Evolutionary conservation across 345 rosid genomes (phyloP).

Genomic region (Microthlaspi erraticum): DNA sequence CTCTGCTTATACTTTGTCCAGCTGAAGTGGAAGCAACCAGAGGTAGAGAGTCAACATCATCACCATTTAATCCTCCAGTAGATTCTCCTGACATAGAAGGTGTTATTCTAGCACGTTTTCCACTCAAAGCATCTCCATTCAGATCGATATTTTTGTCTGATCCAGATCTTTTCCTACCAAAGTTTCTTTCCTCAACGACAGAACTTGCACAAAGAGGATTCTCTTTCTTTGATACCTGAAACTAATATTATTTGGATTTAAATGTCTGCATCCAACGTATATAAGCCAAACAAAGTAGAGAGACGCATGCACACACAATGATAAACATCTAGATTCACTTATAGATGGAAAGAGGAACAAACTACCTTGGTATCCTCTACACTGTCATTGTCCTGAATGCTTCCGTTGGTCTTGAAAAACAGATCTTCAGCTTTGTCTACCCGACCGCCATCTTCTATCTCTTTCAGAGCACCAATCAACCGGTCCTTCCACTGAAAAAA

Average conservation of each 20-base stretch:
- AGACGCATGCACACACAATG: constrained; percentile 9
- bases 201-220: constrained; percentile 42
- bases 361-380: constrained; percentile 54
- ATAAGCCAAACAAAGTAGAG: not conserved
- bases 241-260: constrained; percentile 36
- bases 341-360: constrained; percentile 37
- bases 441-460: constrained; percentile 63
- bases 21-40: constrained; percentile 56
- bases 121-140: constrained; percentile 56
- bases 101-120: constrained; percentile 70
- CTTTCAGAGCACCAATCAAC: constrained; percentile 70
- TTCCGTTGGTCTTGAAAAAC: constrained; percentile 58
- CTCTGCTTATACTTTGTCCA: constrained; percentile 50
- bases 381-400: constrained; percentile 54
- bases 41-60: constrained; percentile 47
- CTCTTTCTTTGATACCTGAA: constrained; percentile 59
- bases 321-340: constrained; percentile 32
- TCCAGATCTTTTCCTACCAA: constrained; percentile 75
- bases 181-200: constrained; percentile 49
- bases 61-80: constrained; percentile 54
- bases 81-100: constrained; percentile 68
- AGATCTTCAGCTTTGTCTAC: constrained; percentile 54
- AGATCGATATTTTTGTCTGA: constrained; percentile 54
- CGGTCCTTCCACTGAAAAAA: constrained; percentile 90
- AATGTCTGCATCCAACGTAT: constrained; percentile 11